Percentiles rank a stretch among this genome's conserved stretches.
Conservation (phyloP, 2,329 filamentous ascomycete species). For the Diaporthe citriasiana region DNA sequence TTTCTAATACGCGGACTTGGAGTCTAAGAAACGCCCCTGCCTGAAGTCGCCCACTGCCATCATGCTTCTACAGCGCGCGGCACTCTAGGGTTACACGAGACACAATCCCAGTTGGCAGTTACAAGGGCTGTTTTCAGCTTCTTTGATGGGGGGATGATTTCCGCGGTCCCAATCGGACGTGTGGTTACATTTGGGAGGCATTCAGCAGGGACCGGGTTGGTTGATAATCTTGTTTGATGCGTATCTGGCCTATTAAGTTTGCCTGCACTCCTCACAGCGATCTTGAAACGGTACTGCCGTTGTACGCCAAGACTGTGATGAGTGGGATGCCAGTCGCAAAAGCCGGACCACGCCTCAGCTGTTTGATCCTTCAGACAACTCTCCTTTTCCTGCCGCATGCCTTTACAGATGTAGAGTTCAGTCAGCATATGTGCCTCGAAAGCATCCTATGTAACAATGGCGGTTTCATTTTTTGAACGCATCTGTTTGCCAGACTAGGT, state of each 20-base stretch:
- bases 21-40: neutral
- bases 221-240: neutral
- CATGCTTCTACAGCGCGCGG: neutral
- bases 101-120: neutral
- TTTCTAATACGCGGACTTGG: neutral
- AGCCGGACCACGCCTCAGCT: neutral
- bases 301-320: conserved; percentile 1
- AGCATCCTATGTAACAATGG: no score
- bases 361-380: conserved; percentile 16
- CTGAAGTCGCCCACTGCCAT: no score
- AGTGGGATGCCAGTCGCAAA: neutral
- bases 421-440: no score
- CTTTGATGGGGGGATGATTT: neutral
- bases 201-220: neutral
- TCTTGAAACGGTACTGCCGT: conserved; percentile 16
- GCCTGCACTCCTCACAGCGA: neutral
- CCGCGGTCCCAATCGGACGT: neutral
- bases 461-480: no score
- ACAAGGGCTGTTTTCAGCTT: neutral
- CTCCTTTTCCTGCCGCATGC: neutral
- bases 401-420: no score
- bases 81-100: neutral
- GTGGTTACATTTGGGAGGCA: neutral
- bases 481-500: no score
- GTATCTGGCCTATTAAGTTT: neutral